phyloP scores from a whole-genome alignment of 257 asterid genomes.

The Salvia splendens region DNA sequence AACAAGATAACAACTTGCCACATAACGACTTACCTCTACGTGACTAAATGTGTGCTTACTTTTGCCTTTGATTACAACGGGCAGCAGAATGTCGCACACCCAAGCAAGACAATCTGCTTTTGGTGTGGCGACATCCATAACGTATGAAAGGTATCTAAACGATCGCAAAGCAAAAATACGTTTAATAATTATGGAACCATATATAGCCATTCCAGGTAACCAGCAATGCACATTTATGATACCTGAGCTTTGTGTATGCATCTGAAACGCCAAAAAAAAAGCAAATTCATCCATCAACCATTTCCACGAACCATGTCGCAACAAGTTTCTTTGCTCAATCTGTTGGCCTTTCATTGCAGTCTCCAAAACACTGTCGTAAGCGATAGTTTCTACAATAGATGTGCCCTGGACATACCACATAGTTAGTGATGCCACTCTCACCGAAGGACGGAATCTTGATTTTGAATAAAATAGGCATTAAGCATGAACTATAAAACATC shows the following conservation, averaged over 20 bases:
- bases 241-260: constrained; percentile 87
- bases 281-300: constrained; percentile 92
- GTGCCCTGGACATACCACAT: constrained; percentile 56
- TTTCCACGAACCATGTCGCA: constrained; percentile 79
- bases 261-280: constrained; percentile 89
- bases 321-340: constrained; percentile 79
- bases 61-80: constrained; percentile 72
- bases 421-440: constrained; percentile 21
- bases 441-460: background rate
- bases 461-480: background rate
- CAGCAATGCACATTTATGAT: constrained; percentile 20
- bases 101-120: constrained; percentile 84
- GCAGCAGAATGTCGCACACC: constrained; percentile 73
- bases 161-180: background rate
- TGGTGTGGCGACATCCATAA: constrained; percentile 99
- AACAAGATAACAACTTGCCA: constrained; percentile 11
- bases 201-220: constrained; percentile 4
- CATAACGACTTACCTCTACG: constrained; percentile 70
- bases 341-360: constrained; percentile 87
- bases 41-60: constrained; percentile 70
- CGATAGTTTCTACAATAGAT: constrained; percentile 86
- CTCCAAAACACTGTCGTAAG: constrained; percentile 87
- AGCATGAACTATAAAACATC: background rate
- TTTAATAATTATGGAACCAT: background rate
- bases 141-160: constrained; percentile 82